These are phyloP conservation scores for Rhododendron ferrugineum DNA, from an alignment of 148 eudicot species.

Conservation along the genomic window DNA sequence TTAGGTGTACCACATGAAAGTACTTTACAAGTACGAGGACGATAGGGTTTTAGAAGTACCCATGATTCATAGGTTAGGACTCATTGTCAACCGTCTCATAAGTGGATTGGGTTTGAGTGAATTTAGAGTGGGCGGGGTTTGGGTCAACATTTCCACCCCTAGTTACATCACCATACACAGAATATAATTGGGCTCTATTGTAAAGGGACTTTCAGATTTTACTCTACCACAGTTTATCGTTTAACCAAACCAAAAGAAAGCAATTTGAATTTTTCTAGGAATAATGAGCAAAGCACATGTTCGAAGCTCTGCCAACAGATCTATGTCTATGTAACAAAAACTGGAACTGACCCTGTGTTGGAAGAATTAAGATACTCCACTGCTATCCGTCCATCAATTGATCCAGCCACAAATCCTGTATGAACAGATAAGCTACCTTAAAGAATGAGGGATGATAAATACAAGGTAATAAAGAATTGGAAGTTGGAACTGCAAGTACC, in stretches of 20 bases:
- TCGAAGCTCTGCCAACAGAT: background rate
- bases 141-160: background rate
- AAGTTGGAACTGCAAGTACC: background rate
- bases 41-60: background rate
- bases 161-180: background rate
- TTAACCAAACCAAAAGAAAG: background rate
- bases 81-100: background rate
- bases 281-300: background rate
- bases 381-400: conserved; percentile 75
- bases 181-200: background rate
- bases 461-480: background rate
- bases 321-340: background rate
- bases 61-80: too few species aligned
- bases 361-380: conserved; percentile 49
- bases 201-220: background rate
- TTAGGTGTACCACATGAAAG: background rate
- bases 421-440: background rate
- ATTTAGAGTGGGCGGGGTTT: background rate
- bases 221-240: too few species aligned
- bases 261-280: background rate
- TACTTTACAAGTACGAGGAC: too few species aligned
- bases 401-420: conserved; percentile 85
- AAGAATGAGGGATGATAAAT: background rate
- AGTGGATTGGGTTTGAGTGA: background rate
- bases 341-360: conserved; percentile 50